These are phyloP conservation scores for Colletotrichum eremochloae DNA, from an alignment of 2,329 filamentous ascomycete species.

Conservation along the genomic window DNA sequence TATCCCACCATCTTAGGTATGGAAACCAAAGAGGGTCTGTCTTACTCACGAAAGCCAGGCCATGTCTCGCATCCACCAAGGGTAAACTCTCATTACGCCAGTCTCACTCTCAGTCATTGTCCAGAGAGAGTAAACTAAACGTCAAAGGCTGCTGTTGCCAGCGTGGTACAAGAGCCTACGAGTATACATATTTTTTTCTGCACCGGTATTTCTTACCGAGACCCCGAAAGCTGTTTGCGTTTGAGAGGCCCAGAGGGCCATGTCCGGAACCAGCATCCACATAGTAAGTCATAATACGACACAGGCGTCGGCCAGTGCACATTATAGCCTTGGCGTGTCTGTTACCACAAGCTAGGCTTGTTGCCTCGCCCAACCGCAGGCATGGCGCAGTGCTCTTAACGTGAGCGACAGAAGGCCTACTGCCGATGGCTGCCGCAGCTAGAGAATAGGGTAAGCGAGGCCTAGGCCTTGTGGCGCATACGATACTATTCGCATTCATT, in stretches of 20 bases:
- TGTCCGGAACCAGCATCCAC: neutral
- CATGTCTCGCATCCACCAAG: slow-evolving; percentile 32
- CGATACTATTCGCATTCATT: neutral
- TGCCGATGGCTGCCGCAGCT: neutral
- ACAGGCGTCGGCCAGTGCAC: slow-evolving; percentile 2
- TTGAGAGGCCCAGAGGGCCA: neutral
- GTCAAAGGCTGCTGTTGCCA: neutral
- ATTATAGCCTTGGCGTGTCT: neutral
- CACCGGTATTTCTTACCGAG: slow-evolving; percentile 20
- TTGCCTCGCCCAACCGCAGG: neutral
- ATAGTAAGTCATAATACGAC: slow-evolving; percentile 9
- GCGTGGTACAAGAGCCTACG: slow-evolving; percentile 13
- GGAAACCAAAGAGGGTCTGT: slow-evolving; percentile 1
- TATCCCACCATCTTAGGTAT: neutral
- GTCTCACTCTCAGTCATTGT: slow-evolving; percentile 28
- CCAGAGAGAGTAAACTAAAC: neutral
- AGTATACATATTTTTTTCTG: neutral
- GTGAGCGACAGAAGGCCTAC: neutral
- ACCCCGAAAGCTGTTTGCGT: slow-evolving; percentile 18
- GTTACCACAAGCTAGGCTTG: neutral
- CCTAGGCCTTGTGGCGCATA: slow-evolving; percentile 4
- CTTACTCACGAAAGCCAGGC: slow-evolving; percentile 10
- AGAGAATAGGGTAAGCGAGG: neutral
- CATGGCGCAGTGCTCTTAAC: neutral
- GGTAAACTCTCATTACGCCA: slow-evolving; percentile 15